phyloP scores from a whole-genome alignment of 2,329 filamentous ascomycete species.

The Ceratocystis papillata region DNA sequence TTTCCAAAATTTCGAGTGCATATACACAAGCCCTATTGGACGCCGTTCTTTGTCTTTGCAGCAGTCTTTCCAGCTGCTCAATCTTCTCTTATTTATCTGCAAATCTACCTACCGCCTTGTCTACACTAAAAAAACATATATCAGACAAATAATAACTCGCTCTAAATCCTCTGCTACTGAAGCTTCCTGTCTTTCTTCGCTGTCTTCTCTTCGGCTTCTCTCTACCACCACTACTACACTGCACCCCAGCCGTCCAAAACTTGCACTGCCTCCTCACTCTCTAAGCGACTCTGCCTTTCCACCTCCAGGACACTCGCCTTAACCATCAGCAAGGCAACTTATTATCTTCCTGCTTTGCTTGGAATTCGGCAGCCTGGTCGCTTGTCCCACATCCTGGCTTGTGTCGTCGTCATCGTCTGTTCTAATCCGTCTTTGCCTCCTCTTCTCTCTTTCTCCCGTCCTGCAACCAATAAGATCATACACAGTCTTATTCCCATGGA shows the following conservation, averaged over 20 bases:
- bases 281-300: slow-evolving; percentile 3
- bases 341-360: neutral
- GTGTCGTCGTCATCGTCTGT: slow-evolving; percentile 5
- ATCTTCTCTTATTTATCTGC: neutral
- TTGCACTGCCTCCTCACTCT: neutral
- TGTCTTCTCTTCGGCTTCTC: neutral
- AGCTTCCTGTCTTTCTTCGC: neutral
- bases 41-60: neutral
- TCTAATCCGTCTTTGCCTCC: slow-evolving; percentile 1
- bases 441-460: neutral
- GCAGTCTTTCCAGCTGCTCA: neutral
- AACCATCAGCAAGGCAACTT: neutral
- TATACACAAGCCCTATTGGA: neutral
- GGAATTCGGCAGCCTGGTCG: slow-evolving; percentile 19
- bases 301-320: neutral
- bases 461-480: neutral
- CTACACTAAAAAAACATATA: neutral
- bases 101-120: neutral
- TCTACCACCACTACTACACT: neutral
- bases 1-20: neutral
- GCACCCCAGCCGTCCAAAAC: neutral
- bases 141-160: neutral
- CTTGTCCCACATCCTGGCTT: slow-evolving; percentile 9
- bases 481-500: slow-evolving; percentile 31
- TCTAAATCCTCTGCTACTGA: neutral